Evolutionary conservation across 1,284 basidiomycete genomes (phyloP).

Genomic region (Irpex sp.): DNA sequence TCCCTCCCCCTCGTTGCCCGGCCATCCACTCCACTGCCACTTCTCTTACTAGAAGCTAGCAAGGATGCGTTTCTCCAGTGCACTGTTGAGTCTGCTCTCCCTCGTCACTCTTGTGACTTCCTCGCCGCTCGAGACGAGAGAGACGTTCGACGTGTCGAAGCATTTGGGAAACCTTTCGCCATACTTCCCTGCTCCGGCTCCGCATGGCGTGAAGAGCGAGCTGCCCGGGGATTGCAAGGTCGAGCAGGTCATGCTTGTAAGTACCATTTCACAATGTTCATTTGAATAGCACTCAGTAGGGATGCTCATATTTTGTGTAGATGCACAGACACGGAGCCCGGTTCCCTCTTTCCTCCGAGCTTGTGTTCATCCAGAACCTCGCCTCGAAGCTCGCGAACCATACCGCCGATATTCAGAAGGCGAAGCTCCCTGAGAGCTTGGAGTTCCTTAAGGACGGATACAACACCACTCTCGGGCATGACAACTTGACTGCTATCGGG

Average conservation of each 20-base stretch:
- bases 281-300: not conserved
- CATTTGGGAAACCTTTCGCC: slow-evolving; percentile 36
- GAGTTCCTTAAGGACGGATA: slow-evolving; percentile 41
- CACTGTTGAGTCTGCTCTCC: slow-evolving; percentile 7
- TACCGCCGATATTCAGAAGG: slow-evolving; percentile 25
- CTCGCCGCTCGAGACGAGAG: not conserved
- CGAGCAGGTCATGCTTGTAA: slow-evolving; percentile 39
- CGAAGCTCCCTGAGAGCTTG: slow-evolving; percentile 31
- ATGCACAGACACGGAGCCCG: slow-evolving; percentile 43
- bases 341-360: slow-evolving; percentile 30
- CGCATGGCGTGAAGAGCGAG: slow-evolving; percentile 25
- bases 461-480: slow-evolving; percentile 32
- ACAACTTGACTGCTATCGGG: slow-evolving; percentile 40
- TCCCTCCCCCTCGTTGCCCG: too few relatives aligned
- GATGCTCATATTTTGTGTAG: slow-evolving; percentile 17
- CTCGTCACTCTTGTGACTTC: slow-evolving; percentile 7
- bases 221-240: slow-evolving; percentile 42
- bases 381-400: slow-evolving; percentile 31
- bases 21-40: too few relatives aligned
- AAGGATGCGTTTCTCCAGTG: slow-evolving; percentile 4
- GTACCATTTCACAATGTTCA: slow-evolving; percentile 1
- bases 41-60: not conserved
- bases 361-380: slow-evolving; percentile 32
- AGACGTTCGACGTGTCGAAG: slow-evolving; percentile 14
- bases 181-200: slow-evolving; percentile 31